Evolutionary conservation across 2,329 filamentous ascomycete species (phyloP), one percentile per base, ranked within the genome.

Genomic region (Monilinia aucupariae): DNA sequence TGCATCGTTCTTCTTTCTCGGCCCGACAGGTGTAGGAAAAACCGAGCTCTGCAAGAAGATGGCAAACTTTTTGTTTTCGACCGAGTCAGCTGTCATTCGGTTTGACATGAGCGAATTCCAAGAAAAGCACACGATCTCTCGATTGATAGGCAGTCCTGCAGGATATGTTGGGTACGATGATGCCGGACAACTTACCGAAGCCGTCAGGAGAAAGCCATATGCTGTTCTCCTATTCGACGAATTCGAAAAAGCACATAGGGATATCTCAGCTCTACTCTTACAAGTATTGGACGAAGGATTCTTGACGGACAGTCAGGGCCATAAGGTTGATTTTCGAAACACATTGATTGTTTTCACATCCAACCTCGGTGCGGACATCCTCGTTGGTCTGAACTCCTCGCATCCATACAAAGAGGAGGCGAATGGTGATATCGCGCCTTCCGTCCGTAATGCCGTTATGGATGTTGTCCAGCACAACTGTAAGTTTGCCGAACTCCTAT

Each of bases 61-160:
- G 70, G 94, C 94, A 1, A 84, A 83, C 64, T 97, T 97, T 78
- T 80, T 99, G 45, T 99, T 97, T 77, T 94, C 90, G 0, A 96
- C 91, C 1, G 91, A 96, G 71, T 86, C 86, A 34, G 93, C 94
- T 3, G 91, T 99, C 32, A 85, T 97, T 41, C 85, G 94, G 41
- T 97, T 97, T 75, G 94, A 97, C 76, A 97, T 97, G 94, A 91
- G 87, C 70, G 94, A 99, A 73, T 97, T 97, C 75, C 92, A 96
- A 73, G 94, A 97, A 74, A 96, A 96, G 76, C 93, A 97, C 74
- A 97, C 94, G 4, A 90, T 97, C 62, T 96, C 91, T 34, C 85
- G 93, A 22, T 83, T 97, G 39, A 97, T 97, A 68, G 94, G 94
- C 27, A 89, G 90, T 3, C 94, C 94, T 0, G 93, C 94, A 7